phyloP scores from a whole-genome alignment of 2,329 filamentous ascomycete genomes.

The Diaporthe sp. region DNA sequence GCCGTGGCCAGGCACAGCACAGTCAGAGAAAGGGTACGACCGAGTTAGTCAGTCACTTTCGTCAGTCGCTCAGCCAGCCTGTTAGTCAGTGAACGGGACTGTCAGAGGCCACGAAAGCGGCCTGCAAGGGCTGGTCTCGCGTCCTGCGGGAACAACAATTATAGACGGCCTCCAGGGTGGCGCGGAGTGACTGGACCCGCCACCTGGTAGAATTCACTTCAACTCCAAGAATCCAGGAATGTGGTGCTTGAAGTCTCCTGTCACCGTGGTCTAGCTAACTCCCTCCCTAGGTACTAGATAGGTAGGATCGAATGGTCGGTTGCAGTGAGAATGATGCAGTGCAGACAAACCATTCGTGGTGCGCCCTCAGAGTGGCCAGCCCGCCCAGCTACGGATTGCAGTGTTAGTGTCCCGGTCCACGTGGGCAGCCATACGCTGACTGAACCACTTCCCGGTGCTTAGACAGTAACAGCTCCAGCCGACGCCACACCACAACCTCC shows the following conservation, averaged over 20 bases:
- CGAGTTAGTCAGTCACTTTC: not conserved
- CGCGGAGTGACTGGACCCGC: not conserved
- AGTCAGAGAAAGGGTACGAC: not conserved
- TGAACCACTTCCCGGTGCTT: not conserved
- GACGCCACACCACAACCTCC: slow-evolving; percentile 3
- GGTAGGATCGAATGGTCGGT: slow-evolving; percentile 1
- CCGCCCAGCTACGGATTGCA: too few species aligned
- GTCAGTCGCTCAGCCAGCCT: not conserved
- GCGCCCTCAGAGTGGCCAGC: too few species aligned
- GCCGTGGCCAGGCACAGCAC: not conserved
- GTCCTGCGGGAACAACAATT: slow-evolving; percentile 17
- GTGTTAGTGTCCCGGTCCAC: slow-evolving; percentile 18
- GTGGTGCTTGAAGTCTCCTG: not conserved
- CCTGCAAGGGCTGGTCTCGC: not conserved
- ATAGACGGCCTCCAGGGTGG: slow-evolving; percentile 19
- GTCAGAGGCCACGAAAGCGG: not conserved
- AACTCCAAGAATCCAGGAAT: not conserved
- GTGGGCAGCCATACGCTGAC: slow-evolving; percentile 13
- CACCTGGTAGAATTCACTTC: not conserved
- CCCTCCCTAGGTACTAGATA: not conserved
- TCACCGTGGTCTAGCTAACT: not conserved
- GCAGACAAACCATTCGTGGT: not conserved
- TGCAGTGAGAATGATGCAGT: not conserved
- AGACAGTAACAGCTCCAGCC: not conserved
- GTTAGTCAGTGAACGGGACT: not conserved